These are phyloP conservation scores for Camellia sinensis DNA, from an alignment of 148 eudicot species.

Conservation along the genomic window DNA sequence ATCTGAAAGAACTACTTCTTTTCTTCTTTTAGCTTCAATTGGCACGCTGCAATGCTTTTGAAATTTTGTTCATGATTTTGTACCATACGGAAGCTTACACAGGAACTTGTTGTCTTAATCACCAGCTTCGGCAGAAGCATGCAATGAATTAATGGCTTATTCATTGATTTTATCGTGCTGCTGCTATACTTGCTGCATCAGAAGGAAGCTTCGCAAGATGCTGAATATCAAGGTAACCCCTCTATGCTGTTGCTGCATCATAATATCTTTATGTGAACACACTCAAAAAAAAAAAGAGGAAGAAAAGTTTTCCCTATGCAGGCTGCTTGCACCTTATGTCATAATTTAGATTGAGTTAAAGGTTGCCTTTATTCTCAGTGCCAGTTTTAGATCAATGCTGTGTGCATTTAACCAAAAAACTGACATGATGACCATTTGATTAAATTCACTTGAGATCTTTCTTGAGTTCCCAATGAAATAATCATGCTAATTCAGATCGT, in stretches of 20 bases:
- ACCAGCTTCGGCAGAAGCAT: constrained; percentile 89
- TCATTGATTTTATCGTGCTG: constrained; percentile 93
- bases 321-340: background rate
- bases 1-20: background rate
- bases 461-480: background rate
- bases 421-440: background rate
- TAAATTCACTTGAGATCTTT: background rate
- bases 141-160: constrained; percentile 86
- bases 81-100: constrained; percentile 7
- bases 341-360: background rate
- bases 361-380: background rate
- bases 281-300: background rate
- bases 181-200: constrained; percentile 94
- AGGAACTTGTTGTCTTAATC: constrained; percentile 19
- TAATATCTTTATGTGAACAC: background rate
- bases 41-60: background rate
- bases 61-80: background rate
- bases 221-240: constrained; percentile 70
- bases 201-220: constrained; percentile 80
- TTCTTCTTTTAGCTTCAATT: background rate
- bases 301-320: background rate
- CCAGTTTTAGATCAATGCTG: background rate
- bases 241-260: constrained; percentile 1
- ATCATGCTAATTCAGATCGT: background rate
- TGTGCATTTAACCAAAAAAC: background rate